Evolutionary conservation across 768 basidiomycete genomes (phyloP), one percentile per base, ranked within the genome.

Genomic region (Kwoniella mangroviensis): DNA sequence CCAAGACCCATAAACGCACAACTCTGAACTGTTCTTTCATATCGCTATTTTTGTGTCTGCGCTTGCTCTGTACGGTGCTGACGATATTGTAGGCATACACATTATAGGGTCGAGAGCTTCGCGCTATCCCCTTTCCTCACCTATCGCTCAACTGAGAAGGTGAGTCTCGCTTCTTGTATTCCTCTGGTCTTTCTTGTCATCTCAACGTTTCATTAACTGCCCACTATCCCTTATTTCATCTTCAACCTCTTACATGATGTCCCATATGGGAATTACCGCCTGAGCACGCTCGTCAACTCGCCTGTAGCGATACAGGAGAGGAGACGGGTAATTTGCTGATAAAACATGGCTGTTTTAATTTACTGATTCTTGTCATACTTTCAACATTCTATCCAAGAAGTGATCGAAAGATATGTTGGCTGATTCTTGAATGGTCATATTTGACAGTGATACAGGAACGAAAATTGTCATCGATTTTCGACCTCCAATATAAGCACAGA

Each of bases 261-360:
- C 73, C 74, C 77, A 72, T 74, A 67, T 75, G 79, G 73, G 79
- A 81, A 81, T 81, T 81, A 81, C 79, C 79, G 79, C 77, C 79
- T 79, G 79, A 81, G 77, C 68, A 58, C 45, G 63, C 58, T 49
- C 59, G 54, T 58, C 63, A 43, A 65, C 59, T 60, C 60, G 55
- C 71, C 65, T 73, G 68, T 80, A 65, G 63, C 68, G 72, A 67
- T 71, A 71, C 67, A 65, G 75, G 72, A 26, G 57, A 57, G 41
- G 74, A 63, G 21, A 65, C 59, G 63, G 70, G 70, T 56, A 66
- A 69, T 53, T 22, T 81, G 79, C 72, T 73, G 79, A 68, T 67
- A 71, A 77, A 79, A 81, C 79, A 81, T 81, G 79, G 79, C 79
- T 81, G 79, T 81, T 79, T 79, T 81, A 81, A 65, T 73, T 56